phyloP scores from a whole-genome alignment of 1,139 yeast genomes.

The Keqinozyma sinolaborantium region DNA sequence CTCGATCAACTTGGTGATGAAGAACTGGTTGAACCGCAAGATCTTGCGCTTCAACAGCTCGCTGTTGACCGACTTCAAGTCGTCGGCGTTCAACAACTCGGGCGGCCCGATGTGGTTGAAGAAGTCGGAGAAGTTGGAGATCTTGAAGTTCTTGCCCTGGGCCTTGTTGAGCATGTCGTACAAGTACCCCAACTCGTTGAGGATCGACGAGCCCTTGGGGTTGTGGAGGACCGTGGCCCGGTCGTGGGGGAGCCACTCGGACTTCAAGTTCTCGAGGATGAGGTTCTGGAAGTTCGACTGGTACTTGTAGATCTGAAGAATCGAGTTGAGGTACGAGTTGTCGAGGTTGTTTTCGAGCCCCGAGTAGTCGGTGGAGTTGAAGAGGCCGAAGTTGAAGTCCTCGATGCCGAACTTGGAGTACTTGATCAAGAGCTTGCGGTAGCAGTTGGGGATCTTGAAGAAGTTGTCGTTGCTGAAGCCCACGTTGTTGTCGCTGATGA shows the following conservation, averaged over 20 bases:
- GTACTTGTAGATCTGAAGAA: conserved; percentile 80
- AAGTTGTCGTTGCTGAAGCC: conserved; percentile 23
- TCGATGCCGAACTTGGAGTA: conserved; percentile 91
- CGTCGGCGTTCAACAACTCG: conserved; percentile 50
- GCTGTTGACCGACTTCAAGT: conserved; percentile 32
- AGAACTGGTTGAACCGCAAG: conserved; percentile 57
- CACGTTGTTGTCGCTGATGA: conserved; percentile 64
- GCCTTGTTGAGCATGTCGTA: conserved; percentile 91
- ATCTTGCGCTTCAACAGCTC: conserved; percentile 37
- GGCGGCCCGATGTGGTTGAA: conserved; percentile 46
- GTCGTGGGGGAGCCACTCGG: conserved; percentile 54
- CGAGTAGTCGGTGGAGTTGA: conserved; percentile 71
- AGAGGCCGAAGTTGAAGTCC: conserved; percentile 87
- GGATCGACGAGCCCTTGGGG: conserved; percentile 49
- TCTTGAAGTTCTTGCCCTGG: conserved; percentile 64
- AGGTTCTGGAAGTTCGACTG: conserved; percentile 69
- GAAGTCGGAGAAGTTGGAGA: conserved; percentile 61
- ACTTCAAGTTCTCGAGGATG: conserved; percentile 51
- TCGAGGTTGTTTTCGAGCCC: conserved; percentile 88
- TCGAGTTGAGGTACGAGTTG: conserved; percentile 75
- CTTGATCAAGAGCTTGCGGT: conserved; percentile 68
- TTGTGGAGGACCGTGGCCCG: conserved; percentile 19
- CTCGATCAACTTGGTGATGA: conserved; percentile 45
- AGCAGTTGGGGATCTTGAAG: conserved; percentile 61
- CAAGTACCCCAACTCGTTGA: conserved; percentile 82